Conservation (phyloP, 257 asterid genomes). For the Nicotiana paniculata region DNA sequence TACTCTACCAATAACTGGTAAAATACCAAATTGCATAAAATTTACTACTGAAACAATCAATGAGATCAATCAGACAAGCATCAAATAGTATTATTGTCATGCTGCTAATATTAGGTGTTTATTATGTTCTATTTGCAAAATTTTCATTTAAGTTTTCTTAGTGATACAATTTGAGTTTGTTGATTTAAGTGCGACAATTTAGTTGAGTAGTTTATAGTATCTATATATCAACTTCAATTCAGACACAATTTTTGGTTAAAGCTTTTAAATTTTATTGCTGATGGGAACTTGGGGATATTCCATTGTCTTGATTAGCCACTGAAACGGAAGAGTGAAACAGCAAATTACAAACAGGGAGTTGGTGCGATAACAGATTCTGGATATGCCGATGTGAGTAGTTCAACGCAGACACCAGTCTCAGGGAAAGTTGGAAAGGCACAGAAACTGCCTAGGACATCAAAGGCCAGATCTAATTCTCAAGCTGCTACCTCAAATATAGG, state of each 20-base stretch:
- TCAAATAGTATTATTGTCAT: neutral
- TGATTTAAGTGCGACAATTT: neutral
- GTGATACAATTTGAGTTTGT: neutral
- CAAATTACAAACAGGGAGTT: constrained; percentile 43
- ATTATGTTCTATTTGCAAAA: neutral
- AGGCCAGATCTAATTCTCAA: constrained; percentile 58
- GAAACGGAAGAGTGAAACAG: constrained; percentile 52
- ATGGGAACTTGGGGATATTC: neutral
- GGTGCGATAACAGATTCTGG: constrained; percentile 37
- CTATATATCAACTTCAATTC: neutral
- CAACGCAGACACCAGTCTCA: constrained; percentile 57
- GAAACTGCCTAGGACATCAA: constrained; percentile 64
- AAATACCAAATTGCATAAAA: neutral
- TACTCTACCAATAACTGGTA: neutral
- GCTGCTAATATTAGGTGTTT: neutral
- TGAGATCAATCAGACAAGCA: neutral
- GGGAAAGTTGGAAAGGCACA: constrained; percentile 68
- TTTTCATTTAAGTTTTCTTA: neutral
- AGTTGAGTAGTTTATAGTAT: constrained; percentile 1
- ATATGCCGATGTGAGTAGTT: constrained; percentile 22
- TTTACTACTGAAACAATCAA: neutral
- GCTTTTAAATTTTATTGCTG: constrained; percentile 3
- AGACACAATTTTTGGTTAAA: neutral
- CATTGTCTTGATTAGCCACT: constrained; percentile 36
- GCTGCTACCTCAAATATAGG: constrained; percentile 52